phyloP scores from a whole-genome alignment of 306 rosid genomes.

The Senna tora region DNA sequence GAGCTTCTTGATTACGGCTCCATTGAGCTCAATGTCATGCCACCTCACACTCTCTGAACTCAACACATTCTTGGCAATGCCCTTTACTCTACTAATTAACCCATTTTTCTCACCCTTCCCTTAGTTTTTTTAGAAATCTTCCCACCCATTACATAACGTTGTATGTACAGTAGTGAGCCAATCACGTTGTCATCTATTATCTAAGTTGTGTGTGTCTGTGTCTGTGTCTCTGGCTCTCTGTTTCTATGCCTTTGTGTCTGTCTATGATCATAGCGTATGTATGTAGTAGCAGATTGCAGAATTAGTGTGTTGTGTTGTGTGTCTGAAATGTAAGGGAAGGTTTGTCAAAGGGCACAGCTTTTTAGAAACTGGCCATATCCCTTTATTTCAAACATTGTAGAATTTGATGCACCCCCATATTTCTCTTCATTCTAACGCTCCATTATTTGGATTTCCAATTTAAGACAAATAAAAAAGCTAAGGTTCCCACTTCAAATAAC shows the following conservation, averaged over 20 bases:
- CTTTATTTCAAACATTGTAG: conserved; percentile 35
- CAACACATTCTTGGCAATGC: conserved; percentile 29
- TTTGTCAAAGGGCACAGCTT: conserved; percentile 40
- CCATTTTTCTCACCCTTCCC: conserved; percentile 37
- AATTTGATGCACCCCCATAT: conserved; percentile 31
- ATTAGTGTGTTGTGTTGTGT: not conserved
- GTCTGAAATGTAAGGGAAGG: conserved; percentile 27
- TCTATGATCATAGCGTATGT: conserved; percentile 21
- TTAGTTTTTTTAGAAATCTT: conserved; percentile 30
- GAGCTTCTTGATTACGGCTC: conserved; percentile 74
- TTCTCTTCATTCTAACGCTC: not conserved
- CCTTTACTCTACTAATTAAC: conserved; percentile 42
- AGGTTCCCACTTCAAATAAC: not conserved
- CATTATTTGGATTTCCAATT: not conserved
- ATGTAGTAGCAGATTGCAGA: conserved; percentile 9
- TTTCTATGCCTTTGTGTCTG: conserved; percentile 26
- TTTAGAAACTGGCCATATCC: conserved; percentile 19
- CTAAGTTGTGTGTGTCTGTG: conserved; percentile 13
- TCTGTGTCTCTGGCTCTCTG: conserved; percentile 16
- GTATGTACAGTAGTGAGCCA: conserved; percentile 41
- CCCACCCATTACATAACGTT: conserved; percentile 41
- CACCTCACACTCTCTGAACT: conserved; percentile 5
- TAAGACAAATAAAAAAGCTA: not conserved
- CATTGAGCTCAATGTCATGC: conserved; percentile 48
- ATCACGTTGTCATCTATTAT: conserved; percentile 32